Evolutionary conservation across 2,329 filamentous ascomycete genomes (phyloP).

Genomic region (Stagonosporopsis cucurbitacearum): DNA sequence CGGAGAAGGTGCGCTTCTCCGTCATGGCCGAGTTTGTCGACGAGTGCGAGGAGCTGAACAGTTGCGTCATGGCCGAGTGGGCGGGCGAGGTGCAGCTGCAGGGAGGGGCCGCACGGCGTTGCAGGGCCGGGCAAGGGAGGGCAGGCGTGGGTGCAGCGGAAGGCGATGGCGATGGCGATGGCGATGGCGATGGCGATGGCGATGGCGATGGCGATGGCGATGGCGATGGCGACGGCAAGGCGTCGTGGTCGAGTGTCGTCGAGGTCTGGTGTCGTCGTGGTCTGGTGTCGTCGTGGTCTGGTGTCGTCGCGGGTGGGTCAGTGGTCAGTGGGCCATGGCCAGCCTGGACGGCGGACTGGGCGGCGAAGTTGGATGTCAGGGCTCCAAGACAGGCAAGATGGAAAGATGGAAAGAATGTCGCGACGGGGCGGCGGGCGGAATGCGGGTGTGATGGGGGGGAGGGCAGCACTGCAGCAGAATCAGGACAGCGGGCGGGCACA

Average conservation of each 20-base stretch:
- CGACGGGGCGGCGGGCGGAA: slow-evolving; percentile 17
- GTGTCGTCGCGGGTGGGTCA: slow-evolving; percentile 18
- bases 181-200: no score
- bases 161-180: no score
- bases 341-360: slow-evolving; percentile 23
- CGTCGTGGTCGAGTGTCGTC: slow-evolving; percentile 15
- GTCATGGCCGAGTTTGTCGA: slow-evolving; percentile 47
- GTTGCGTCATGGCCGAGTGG: slow-evolving; percentile 49
- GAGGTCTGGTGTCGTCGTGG: slow-evolving; percentile 15
- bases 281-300: slow-evolving; percentile 17
- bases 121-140: slow-evolving; percentile 1
- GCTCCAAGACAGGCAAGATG: slow-evolving; percentile 5
- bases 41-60: slow-evolving; percentile 50
- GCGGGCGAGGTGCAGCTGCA: slow-evolving; percentile 2
- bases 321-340: slow-evolving; percentile 46
- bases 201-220: no score
- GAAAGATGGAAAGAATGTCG: slow-evolving; percentile 35
- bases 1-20: slow-evolving; percentile 59
- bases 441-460: neutral
- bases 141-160: slow-evolving; percentile 15
- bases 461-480: slow-evolving; percentile 4
- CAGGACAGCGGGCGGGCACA: slow-evolving; percentile 1
- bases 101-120: slow-evolving; percentile 15
- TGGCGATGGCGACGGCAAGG: no score
- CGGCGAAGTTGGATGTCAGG: slow-evolving; percentile 29